Evolutionary conservation across 768 basidiomycete species (phyloP).

Genomic region (Leccinellum luteum): DNA sequence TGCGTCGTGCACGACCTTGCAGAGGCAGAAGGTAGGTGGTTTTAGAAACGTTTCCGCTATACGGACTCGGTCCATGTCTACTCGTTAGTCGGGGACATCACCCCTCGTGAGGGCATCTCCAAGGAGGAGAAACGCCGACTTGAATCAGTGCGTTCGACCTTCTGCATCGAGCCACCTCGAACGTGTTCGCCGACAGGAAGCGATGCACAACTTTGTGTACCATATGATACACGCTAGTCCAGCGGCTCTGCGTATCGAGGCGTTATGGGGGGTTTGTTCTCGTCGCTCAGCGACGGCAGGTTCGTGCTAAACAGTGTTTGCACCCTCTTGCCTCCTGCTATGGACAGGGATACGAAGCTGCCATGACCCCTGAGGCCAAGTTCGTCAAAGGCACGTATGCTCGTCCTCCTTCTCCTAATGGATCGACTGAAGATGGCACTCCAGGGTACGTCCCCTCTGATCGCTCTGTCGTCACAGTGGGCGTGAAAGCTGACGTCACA

Average conservation of each 20-base stretch:
- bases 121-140: conserved; percentile 74
- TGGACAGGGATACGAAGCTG: no score
- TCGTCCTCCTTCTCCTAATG: no score
- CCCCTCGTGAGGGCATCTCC: conserved; percentile 83
- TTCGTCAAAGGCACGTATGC: no score
- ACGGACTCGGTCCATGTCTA: not conserved
- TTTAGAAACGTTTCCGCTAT: not conserved
- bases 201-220: conserved; percentile 86
- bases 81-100: conserved; percentile 81
- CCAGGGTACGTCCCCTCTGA: no score
- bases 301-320: no score
- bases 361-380: no score
- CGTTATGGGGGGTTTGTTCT: conserved; percentile 58
- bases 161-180: not conserved
- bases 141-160: conserved; percentile 53
- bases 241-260: conserved; percentile 63
- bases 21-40: conserved; percentile 75
- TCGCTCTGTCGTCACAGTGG: no score
- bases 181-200: conserved; percentile 52
- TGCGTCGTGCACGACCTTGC: conserved; percentile 92
- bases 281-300: no score
- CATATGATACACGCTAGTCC: conserved; percentile 81
- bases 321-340: no score
- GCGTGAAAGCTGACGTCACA: no score
- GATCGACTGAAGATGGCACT: no score